Percentiles rank a stretch among this genome's conserved stretches.
Evolutionary conservation across 2,329 filamentous ascomycete species (phyloP).

Genomic region (Septoria linicola): DNA sequence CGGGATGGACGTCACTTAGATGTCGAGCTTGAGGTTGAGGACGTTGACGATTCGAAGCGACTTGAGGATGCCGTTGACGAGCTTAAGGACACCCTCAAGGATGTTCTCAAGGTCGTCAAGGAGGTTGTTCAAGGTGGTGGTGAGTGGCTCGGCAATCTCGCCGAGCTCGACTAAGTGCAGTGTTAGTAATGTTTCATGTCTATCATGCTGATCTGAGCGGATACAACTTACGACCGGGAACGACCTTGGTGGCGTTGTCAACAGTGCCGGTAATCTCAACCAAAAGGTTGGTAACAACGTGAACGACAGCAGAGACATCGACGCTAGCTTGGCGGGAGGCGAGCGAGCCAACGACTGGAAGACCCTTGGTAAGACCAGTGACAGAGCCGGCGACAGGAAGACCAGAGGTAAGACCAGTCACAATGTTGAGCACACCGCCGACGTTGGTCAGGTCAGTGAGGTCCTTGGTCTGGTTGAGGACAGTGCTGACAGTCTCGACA

Average conservation of each 20-base stretch:
- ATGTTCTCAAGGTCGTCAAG: conserved; percentile 18
- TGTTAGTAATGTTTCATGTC: background rate
- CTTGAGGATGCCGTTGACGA: conserved; percentile 7
- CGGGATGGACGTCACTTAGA: too few relatives aligned
- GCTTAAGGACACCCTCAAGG: conserved; percentile 17
- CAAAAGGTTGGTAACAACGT: conserved; percentile 15
- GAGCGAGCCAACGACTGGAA: conserved; percentile 8
- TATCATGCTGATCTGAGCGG: background rate
- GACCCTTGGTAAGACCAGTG: background rate
- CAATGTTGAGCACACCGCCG: conserved; percentile 1
- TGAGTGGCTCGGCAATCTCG: conserved; percentile 8
- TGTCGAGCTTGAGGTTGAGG: conserved; percentile 11
- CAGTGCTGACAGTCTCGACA: conserved; percentile 6
- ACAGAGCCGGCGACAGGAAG: background rate
- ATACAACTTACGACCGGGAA: conserved; percentile 18
- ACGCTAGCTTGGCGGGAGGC: conserved; percentile 8
- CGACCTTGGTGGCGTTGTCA: conserved; percentile 11
- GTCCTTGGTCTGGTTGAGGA: background rate
- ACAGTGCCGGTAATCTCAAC: conserved; percentile 19
- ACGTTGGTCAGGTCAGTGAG: conserved; percentile 6
- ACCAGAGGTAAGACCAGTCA: background rate
- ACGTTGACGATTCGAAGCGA: too few relatives aligned
- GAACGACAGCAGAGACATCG: conserved; percentile 6
- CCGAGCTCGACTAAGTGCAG: conserved; percentile 13
- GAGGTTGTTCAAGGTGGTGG: conserved; percentile 14